Base-by-base conservation (phyloP, 805 yeast genomes). In the Zygoascus ofunaensis region DNA sequence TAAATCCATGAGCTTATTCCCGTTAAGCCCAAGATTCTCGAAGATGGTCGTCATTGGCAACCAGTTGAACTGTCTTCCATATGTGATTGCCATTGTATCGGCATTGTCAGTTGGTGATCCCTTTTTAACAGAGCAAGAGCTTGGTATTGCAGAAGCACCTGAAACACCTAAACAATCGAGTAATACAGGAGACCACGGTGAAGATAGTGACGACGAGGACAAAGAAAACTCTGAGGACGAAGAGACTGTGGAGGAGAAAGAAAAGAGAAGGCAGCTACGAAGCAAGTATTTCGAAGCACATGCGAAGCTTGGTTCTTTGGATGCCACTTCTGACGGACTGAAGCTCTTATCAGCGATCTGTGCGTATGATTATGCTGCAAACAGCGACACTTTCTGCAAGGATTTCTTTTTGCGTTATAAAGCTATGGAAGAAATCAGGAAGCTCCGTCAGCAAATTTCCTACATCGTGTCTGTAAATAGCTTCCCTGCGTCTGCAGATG, bases 31-130 rank as follows among this genome's bases (percentile, higher is more conserved):
- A 2, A 71, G 98, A 40, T 94, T 83, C 61, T 80, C 97, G 2
- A 89, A 89, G 58, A 86, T 92, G 74, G 69, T 92, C 45, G 72
- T 89, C 23, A 76, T 90, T 34, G 95, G 95, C 4, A 84, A 87
- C 60, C 97, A 92, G 60, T 77, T 75, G 37, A 81, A 75, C 4
- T 89, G 97, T 62, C 66, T 92, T 45, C 87, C 94, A 0, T 90
- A 85, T 57, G 73, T 92, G n/a, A 77, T 92, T 38, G 92, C 97
- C 0, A 72, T 92, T 43, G 97, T 92, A 1, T 82, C 97, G 26
- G 95, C 87, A 0, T 65, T 92, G 26, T 81, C 97, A 0, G 97
- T 92, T 37, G 97, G 97, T 4, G 94, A 89, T 56, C 95, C 95
- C 14, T 87, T 87, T 54, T 63, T 85, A 28, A 72, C 71, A 34